Percentiles rank a stretch among this genome's conserved stretches.
Conservation (phyloP, 2,329 filamentous ascomycete genomes). For the Penicillium sp. region DNA sequence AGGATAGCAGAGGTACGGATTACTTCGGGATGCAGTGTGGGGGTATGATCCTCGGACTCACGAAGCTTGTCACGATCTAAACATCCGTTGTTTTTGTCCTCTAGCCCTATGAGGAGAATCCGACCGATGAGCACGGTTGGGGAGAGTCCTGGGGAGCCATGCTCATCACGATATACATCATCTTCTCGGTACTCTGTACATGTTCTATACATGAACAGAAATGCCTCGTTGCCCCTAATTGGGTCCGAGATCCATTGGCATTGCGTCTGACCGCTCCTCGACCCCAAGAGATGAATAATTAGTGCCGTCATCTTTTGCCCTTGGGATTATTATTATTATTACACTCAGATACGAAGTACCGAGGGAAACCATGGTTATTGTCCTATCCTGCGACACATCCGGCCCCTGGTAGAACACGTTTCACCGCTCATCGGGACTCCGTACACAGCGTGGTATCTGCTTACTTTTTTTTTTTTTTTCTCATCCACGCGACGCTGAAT, state of each 20-base stretch:
- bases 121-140: no score
- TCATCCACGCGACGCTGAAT: constrained; percentile 7
- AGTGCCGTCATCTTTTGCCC: background rate
- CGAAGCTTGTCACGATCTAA: constrained; percentile 18
- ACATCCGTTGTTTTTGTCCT: background rate
- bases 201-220: no score
- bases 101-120: no score
- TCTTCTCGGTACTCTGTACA: no score
- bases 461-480: background rate
- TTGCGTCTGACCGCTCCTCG: constrained; percentile 17
- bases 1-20: no score
- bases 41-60: constrained; percentile 14
- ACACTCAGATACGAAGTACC: background rate
- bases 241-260: constrained; percentile 7
- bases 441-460: constrained; percentile 6
- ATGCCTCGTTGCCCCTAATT: background rate
- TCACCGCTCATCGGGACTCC: constrained; percentile 15
- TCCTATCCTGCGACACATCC: background rate
- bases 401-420: constrained; percentile 6
- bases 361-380: background rate
- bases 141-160: no score
- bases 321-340: background rate
- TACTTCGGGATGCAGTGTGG: constrained; percentile 16
- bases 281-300: background rate
- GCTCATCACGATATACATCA: no score